phyloP scores from a whole-genome alignment of 441 rosid species.

The Corymbia citriodora region DNA sequence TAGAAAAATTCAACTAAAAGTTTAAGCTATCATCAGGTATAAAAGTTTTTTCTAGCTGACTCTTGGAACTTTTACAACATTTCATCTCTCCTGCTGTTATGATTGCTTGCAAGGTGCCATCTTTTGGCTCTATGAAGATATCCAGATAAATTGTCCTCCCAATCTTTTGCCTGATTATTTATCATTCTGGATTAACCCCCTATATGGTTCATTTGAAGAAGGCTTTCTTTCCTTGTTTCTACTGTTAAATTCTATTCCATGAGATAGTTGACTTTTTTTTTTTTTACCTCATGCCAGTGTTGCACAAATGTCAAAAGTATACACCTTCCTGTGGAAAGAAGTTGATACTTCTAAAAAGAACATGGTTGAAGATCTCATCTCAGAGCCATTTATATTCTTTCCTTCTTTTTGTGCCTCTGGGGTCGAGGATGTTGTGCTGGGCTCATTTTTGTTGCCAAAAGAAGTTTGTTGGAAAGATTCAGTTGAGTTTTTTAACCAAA shows the following conservation, averaged over 20 bases:
- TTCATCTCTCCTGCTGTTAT: not conserved
- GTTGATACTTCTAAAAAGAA: not conserved
- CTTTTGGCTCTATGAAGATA: not conserved
- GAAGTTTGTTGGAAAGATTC: conserved; percentile 1
- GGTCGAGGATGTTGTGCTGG: not conserved
- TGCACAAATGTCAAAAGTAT: conserved; percentile 3
- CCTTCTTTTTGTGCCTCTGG: not conserved
- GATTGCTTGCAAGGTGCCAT: not conserved
- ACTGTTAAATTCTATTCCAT: not conserved
- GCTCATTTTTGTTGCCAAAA: not conserved
- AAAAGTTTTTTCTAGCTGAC: not conserved
- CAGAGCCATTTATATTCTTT: conserved; percentile 1
- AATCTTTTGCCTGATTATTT: not conserved
- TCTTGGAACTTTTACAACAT: not conserved
- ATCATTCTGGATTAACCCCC: not conserved
- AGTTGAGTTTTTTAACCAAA: not conserved
- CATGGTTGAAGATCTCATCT: not conserved
- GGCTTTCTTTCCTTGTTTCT: not conserved
- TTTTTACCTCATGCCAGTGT: not conserved
- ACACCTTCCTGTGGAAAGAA: conserved; percentile 7
- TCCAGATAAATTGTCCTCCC: not conserved
- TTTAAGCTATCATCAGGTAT: not conserved
- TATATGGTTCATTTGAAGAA: not conserved
- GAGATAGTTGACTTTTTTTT: not conserved
- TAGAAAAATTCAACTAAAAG: not conserved